A percentile compares a stretch with the other conserved stretches of the same genome.
These are phyloP conservation scores for Zygnema cylindricum DNA, from an alignment of 139 green algal species.

Conservation along the genomic window DNA sequence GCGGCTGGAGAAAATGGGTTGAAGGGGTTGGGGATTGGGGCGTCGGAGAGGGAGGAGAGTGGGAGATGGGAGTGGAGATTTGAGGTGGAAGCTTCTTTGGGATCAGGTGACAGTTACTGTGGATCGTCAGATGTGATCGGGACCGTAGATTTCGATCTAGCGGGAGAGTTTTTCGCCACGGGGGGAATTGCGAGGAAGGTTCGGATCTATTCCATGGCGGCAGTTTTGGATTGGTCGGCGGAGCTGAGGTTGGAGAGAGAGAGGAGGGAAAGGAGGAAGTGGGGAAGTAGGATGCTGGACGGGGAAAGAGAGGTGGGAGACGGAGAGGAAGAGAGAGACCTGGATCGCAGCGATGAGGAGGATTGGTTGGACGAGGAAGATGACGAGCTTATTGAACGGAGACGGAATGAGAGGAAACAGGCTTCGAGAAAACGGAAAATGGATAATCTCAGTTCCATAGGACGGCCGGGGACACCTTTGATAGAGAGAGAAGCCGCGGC, in stretches of 20 bases:
- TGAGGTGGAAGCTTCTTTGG: slow-evolving; percentile 8
- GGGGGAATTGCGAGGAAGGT: slow-evolving; percentile 54
- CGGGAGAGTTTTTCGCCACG: slow-evolving; percentile 42
- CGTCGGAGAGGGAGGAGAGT: not conserved
- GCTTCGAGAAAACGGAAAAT: slow-evolving; percentile 14
- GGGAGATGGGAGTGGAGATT: not conserved
- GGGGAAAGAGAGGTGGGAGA: not conserved
- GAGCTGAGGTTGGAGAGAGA: slow-evolving; percentile 10
- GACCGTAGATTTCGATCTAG: slow-evolving; percentile 34
- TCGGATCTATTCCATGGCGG: slow-evolving; percentile 38
- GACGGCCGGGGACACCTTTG: not conserved
- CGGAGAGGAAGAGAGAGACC: not conserved
- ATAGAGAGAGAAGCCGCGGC: slow-evolving; percentile 14
- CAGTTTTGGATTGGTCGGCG: not conserved
- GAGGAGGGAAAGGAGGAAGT: not conserved
- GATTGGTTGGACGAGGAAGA: slow-evolving; percentile 28
- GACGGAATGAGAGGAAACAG: not conserved
- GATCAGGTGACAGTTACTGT: not conserved
- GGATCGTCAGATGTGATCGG: slow-evolving; percentile 50
- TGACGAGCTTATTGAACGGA: not conserved
- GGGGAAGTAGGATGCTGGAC: slow-evolving; percentile 3
- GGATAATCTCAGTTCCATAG: not conserved
- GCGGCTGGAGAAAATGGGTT: not conserved
- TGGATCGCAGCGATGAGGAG: slow-evolving; percentile 14
- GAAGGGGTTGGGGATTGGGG: not conserved